These are phyloP conservation scores for Solanum arcanum DNA, from an alignment of 257 asterid genomes.

Conservation along the genomic window DNA sequence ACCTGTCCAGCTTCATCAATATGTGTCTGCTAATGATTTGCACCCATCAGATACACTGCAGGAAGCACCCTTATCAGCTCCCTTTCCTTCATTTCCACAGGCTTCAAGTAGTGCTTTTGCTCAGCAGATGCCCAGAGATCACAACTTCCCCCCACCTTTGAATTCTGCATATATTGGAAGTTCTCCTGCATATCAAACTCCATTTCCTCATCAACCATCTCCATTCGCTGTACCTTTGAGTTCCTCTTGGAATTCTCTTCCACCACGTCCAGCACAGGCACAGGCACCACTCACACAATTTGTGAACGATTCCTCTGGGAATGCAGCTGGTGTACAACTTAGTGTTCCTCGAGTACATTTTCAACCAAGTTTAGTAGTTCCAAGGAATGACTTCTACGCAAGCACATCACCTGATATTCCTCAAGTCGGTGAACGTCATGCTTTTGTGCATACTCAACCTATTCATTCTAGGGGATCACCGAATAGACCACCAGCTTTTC, in stretches of 20 bases:
- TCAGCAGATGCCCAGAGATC: conserved; percentile 26
- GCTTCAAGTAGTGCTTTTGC: conserved; percentile 21
- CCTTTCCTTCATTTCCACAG: conserved; percentile 24
- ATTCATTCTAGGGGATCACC: conserved; percentile 21
- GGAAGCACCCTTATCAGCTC: conserved; percentile 18
- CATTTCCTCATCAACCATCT: conserved; percentile 39
- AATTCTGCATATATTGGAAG: conserved; percentile 16
- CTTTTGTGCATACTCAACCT: conserved; percentile 22
- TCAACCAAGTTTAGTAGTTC: conserved; percentile 35
- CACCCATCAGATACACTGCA: conserved; percentile 18
- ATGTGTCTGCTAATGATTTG: conserved; percentile 14
- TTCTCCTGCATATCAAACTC: conserved; percentile 34
- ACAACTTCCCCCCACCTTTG: conserved; percentile 12
- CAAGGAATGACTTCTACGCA: conserved; percentile 24
- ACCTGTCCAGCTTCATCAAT: conserved; percentile 17
- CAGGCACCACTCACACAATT: conserved; percentile 19
- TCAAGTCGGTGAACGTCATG: conserved; percentile 33
- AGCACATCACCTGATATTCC: conserved; percentile 26
- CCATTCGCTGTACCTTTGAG: conserved; percentile 34
- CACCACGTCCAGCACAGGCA: conserved; percentile 34
- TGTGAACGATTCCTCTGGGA: conserved; percentile 3
- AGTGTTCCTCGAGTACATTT: conserved; percentile 24
- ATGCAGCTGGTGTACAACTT: conserved; percentile 13
- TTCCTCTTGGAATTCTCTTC: conserved; percentile 36
- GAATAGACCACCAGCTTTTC: conserved; percentile 25